Base-by-base conservation (phyloP, 768 basidiomycete species). In the Thelephora aurantiotincta region DNA sequence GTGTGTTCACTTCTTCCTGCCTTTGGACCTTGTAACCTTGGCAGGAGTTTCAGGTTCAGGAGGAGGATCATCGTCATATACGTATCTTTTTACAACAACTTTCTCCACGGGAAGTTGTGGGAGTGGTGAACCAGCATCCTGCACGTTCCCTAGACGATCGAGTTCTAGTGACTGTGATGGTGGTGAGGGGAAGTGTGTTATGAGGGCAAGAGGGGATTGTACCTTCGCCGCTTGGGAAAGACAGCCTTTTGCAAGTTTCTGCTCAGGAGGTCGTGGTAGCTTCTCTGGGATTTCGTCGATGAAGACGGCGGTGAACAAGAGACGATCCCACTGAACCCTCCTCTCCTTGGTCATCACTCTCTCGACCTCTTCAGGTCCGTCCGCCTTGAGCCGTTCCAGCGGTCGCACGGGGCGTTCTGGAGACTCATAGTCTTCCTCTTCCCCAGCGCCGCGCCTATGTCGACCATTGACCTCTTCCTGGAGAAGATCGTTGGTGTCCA, bases 371-470 rank as follows among this genome's bases (percentile, higher is more conserved):
- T 58, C 65, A 22, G 63, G 66, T 13, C 53, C 58, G 33, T 65
- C 67, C 26, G 59, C 35, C 35, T 60, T 68, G 35, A 71, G 59
- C 46, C 64, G 60, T 60, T 75, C 77, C 47, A 62, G 47, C 34
- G 63, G 60, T 43, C 65, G 62, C 22, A 64, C 64, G 33, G 65
- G 63, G 53, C 65, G 65, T 41, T 71, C 66, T 2, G 85, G 84
- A 11, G 82, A 83, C 55, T 72, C 70, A 54, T 86, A 87, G 50
- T 86, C 85, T 54, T 81, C 86, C 22, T 87, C 84, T 20, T 91
- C 87, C 2, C 87, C 88, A 3, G 86, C 74, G 1, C 79, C 87
- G 55, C 78, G 66, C 46, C 60, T 63, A 63, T 87, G 82, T 51
- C 62, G 59, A 52, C 44, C 60, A 48, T 63, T 63, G n/a, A n/a